A percentile compares a stretch with the other conserved stretches of the same genome.
Evolutionary conservation across 306 rosid genomes (phyloP).

Genomic region (Dryas octopetala): DNA sequence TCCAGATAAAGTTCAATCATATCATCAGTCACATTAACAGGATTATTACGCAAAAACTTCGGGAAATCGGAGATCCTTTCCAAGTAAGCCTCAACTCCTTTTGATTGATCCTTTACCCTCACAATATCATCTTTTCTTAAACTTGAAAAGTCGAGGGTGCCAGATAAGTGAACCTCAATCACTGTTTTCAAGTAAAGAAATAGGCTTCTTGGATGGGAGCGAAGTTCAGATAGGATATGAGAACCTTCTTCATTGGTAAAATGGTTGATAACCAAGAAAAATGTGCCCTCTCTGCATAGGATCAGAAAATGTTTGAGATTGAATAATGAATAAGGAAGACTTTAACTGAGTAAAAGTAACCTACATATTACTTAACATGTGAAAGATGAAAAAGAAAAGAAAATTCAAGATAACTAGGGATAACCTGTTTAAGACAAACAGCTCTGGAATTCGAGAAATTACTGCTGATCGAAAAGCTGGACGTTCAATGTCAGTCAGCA

Average conservation of each 20-base stretch:
- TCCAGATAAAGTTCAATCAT: conserved; percentile 89
- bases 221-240: conserved; percentile 62
- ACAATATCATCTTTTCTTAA: conserved; percentile 49
- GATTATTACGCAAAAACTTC: conserved; percentile 68
- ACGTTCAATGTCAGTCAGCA: conserved; percentile 44
- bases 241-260: conserved; percentile 61
- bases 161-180: conserved; percentile 84
- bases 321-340: conserved; percentile 16
- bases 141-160: conserved; percentile 62
- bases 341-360: neutral
- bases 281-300: conserved; percentile 65
- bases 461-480: conserved; percentile 63
- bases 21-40: conserved; percentile 78
- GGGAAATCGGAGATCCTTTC: conserved; percentile 76
- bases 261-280: conserved; percentile 68
- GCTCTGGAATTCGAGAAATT: conserved; percentile 66
- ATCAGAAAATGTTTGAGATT: conserved; percentile 26
- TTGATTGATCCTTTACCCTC: conserved; percentile 48
- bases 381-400: neutral
- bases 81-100: conserved; percentile 62
- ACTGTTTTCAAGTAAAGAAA: conserved; percentile 89
- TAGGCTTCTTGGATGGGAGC: conserved; percentile 70
- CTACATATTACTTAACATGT: neutral
- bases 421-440: conserved; percentile 79
- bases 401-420: conserved; percentile 10